phyloP scores from a whole-genome alignment of 768 basidiomycete genomes.

The Goffeauzyma gilvescens region DNA sequence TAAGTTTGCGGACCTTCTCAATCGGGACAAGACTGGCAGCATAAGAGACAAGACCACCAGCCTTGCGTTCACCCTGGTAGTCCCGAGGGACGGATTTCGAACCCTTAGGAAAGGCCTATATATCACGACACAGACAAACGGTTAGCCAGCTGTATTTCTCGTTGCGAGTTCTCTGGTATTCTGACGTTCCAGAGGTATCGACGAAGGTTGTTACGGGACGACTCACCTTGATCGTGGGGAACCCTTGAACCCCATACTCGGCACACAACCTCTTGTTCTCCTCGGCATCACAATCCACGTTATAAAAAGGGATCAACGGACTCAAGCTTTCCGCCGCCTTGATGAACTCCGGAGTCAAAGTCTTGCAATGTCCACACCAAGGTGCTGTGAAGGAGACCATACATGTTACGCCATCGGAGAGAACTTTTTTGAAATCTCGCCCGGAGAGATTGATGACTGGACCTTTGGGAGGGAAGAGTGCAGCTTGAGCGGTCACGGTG shows the following conservation, averaged over 20 bases:
- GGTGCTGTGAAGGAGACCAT: slow-evolving; percentile 85
- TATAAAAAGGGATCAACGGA: slow-evolving; percentile 71
- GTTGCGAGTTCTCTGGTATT: background rate
- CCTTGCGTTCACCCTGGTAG: slow-evolving; percentile 56
- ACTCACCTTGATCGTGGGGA: slow-evolving; percentile 72
- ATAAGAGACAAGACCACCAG: slow-evolving; percentile 55
- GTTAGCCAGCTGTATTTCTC: no score
- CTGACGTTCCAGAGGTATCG: background rate
- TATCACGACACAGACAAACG: no score
- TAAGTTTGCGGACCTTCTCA: slow-evolving; percentile 44
- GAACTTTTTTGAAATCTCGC: slow-evolving; percentile 48
- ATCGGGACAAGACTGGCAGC: slow-evolving; percentile 51
- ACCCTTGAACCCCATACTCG: slow-evolving; percentile 66
- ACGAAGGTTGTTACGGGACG: no score
- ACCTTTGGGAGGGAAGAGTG: slow-evolving; percentile 31
- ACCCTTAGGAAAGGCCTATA: slow-evolving; percentile 60
- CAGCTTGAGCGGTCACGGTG: background rate
- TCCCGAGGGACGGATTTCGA: slow-evolving; percentile 42
- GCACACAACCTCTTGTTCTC: slow-evolving; percentile 65
- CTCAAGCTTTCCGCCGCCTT: slow-evolving; percentile 59
- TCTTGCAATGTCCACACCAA: slow-evolving; percentile 82
- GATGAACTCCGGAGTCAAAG: slow-evolving; percentile 64
- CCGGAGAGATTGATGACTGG: slow-evolving; percentile 56
- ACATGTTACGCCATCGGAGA: slow-evolving; percentile 50
- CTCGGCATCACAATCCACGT: slow-evolving; percentile 76